These are phyloP conservation scores for Solanum bulbocastanum DNA, from an alignment of 257 asterid genomes.

Conservation along the genomic window DNA sequence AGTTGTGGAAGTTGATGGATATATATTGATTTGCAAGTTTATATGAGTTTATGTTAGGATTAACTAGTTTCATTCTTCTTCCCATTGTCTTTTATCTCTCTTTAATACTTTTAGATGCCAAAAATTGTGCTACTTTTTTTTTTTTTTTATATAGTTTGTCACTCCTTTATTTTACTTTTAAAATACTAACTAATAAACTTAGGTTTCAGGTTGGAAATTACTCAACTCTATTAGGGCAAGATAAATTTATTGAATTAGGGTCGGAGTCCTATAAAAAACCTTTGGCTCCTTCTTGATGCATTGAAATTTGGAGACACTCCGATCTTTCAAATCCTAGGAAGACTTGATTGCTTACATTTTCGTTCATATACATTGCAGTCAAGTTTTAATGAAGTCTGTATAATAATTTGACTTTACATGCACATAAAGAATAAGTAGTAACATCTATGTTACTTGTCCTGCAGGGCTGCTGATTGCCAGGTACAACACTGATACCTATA, in stretches of 20 bases:
- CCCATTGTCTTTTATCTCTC: background rate
- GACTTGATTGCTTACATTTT: background rate
- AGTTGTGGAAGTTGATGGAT: background rate
- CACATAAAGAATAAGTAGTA: background rate
- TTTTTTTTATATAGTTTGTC: background rate
- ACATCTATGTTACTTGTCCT: conserved; percentile 21
- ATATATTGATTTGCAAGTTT: background rate
- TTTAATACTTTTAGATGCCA: background rate
- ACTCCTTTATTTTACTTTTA: background rate
- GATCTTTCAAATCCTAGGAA: background rate
- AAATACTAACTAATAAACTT: background rate
- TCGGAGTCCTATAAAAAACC: background rate
- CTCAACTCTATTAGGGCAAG: background rate
- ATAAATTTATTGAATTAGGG: background rate
- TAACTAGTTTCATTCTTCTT: background rate
- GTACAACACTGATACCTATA: conserved; percentile 15
- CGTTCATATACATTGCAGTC: background rate
- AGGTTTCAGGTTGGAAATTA: background rate
- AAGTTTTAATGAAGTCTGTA: background rate
- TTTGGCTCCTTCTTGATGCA: background rate
- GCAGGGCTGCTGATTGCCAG: conserved; percentile 91
- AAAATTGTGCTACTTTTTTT: background rate
- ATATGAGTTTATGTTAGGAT: background rate
- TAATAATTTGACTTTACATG: background rate
- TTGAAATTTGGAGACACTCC: background rate